These are phyloP conservation scores for Apiospora rasikravindrae DNA, from an alignment of 2,329 filamentous ascomycete species.

Conservation along the genomic window DNA sequence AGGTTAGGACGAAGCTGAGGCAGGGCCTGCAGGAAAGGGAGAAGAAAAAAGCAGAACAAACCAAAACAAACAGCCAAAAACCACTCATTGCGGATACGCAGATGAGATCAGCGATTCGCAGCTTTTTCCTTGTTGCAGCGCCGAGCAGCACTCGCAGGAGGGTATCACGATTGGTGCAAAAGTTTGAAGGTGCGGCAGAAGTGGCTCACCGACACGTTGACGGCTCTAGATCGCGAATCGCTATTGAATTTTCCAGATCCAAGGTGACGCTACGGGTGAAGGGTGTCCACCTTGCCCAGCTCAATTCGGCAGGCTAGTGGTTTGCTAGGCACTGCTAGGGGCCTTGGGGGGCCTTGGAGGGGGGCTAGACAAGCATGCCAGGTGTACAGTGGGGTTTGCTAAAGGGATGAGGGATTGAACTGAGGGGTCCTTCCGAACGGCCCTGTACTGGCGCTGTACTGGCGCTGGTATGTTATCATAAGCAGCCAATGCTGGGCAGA, in stretches of 20 bases:
- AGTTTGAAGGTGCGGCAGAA: background rate
- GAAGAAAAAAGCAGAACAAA: background rate
- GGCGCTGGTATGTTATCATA: background rate
- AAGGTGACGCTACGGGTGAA: background rate
- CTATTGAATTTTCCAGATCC: slow-evolving; percentile 2
- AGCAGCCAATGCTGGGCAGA: background rate
- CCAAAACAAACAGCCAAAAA: background rate
- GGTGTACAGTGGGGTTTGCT: background rate
- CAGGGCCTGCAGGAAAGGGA: background rate
- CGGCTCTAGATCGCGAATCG: slow-evolving; percentile 11
- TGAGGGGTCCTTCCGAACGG: background rate
- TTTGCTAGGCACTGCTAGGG: background rate
- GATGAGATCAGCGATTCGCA: background rate
- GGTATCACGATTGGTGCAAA: too few species aligned
- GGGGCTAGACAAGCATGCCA: slow-evolving; percentile 1
- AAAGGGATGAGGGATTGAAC: background rate
- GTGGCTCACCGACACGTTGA: slow-evolving; percentile 15
- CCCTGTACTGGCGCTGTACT: background rate
- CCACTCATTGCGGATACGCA: background rate
- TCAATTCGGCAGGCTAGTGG: background rate
- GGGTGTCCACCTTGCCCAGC: background rate
- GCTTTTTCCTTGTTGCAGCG: background rate
- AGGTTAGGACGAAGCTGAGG: background rate
- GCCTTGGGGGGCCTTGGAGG: too few species aligned
- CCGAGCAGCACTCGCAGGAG: background rate